Percentiles rank a stretch among this genome's conserved stretches.
Evolutionary conservation across 768 basidiomycete species (phyloP).

Genomic region (Candolleomyces aberdarensis): DNA sequence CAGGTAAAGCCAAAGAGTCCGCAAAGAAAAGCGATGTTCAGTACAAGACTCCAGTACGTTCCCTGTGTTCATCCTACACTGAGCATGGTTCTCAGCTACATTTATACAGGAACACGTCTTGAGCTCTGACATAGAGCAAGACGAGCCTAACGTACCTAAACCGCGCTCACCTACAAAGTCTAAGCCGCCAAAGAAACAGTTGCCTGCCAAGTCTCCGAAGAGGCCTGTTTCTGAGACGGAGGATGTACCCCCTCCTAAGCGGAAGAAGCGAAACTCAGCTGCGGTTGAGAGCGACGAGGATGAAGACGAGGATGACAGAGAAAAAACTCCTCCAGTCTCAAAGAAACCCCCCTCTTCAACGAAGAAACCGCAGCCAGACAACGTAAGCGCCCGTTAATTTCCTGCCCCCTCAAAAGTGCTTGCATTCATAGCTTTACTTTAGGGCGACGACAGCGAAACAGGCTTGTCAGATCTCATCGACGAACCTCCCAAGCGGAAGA

Average conservation of each 20-base stretch:
- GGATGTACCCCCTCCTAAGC: not conserved
- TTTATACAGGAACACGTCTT: slow-evolving; percentile 23
- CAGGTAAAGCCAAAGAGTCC: not conserved
- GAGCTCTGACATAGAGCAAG: slow-evolving; percentile 36
- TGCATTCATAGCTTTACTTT: not conserved
- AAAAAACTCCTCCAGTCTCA: not conserved
- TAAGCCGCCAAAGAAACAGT: too few species aligned
- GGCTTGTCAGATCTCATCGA: slow-evolving; percentile 60
- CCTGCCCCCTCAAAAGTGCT: not conserved
- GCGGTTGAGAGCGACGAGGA: not conserved
- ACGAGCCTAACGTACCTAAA: not conserved
- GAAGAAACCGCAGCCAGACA: not conserved
- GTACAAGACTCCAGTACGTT: slow-evolving; percentile 38
- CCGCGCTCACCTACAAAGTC: not conserved
- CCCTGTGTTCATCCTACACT: not conserved
- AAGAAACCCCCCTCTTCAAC: not conserved
- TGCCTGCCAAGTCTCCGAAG: not conserved
- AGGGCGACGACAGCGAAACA: slow-evolving; percentile 46
- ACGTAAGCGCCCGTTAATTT: not conserved
- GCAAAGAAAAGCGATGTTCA: slow-evolving; percentile 15
- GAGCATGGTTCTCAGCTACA: not conserved
- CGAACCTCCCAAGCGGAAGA: slow-evolving; percentile 48
- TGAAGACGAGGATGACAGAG: slow-evolving; percentile 8
- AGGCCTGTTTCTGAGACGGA: not conserved
- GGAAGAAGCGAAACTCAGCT: not conserved